A percentile compares a stretch with the other conserved stretches of the same genome.
Evolutionary conservation across 2,329 filamentous ascomycete species (phyloP).

Genomic region (Fusarium globosum): DNA sequence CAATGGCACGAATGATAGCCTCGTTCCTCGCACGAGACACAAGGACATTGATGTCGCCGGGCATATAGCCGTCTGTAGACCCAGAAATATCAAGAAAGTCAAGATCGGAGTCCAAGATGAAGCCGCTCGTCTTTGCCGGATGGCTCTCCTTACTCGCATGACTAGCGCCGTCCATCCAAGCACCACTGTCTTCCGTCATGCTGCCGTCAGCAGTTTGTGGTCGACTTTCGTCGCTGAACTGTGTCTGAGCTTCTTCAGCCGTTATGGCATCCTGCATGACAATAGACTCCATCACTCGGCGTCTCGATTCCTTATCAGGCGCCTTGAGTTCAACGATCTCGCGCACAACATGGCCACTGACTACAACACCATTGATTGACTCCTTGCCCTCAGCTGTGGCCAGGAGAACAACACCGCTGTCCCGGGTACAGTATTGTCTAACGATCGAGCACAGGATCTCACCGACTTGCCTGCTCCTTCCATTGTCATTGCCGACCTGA

Average conservation of each 20-base stretch:
- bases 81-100: constrained; percentile 95
- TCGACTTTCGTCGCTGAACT: constrained; percentile 60
- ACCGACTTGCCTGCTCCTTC: constrained; percentile 89
- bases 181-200: constrained; percentile 64
- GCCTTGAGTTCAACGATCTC: constrained; percentile 92
- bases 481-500: constrained; percentile 93
- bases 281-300: constrained; percentile 85
- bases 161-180: constrained; percentile 82
- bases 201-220: constrained; percentile 67
- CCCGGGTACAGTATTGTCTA: constrained; percentile 82
- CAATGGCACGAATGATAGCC: constrained; percentile 86
- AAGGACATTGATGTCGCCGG: constrained; percentile 87
- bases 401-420: constrained; percentile 85
- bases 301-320: constrained; percentile 89
- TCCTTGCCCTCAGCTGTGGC: constrained; percentile 96
- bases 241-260: constrained; percentile 52
- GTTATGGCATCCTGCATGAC: constrained; percentile 65
- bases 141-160: constrained; percentile 59
- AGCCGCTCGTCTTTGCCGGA: constrained; percentile 64
- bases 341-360: constrained; percentile 90
- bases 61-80: constrained; percentile 97
- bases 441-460: constrained; percentile 87
- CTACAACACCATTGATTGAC: constrained; percentile 86
- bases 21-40: constrained; percentile 91
- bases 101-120: constrained; percentile 78